Evolutionary conservation across 805 yeast species (phyloP).

Genomic region (Candida silvicultrix): DNA sequence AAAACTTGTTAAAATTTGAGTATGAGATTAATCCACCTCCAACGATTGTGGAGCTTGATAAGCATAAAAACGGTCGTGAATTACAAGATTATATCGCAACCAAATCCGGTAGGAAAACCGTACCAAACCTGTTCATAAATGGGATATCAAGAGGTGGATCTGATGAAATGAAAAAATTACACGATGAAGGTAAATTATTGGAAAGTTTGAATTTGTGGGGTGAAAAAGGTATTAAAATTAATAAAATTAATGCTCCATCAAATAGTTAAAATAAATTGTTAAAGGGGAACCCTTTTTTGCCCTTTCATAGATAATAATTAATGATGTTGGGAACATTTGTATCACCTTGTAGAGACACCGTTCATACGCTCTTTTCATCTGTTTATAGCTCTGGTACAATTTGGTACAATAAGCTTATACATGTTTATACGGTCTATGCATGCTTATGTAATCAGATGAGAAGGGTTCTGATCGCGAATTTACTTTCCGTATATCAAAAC

Average conservation of each 20-base stretch:
- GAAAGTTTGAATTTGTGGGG: constrained; percentile 58
- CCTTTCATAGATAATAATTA: too few relatives aligned
- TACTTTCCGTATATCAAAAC: too few relatives aligned
- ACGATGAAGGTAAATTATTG: constrained; percentile 48
- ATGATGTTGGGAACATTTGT: background rate
- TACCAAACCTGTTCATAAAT: constrained; percentile 81
- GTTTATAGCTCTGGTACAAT: too few relatives aligned
- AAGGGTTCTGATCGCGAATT: too few relatives aligned
- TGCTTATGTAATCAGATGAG: background rate
- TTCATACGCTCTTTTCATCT: too few relatives aligned
- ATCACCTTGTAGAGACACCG: background rate
- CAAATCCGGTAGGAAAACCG: constrained; percentile 75
- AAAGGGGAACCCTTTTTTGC: too few relatives aligned
- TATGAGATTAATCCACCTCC: constrained; percentile 73
- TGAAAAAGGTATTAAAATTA: constrained; percentile 40
- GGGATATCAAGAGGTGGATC: constrained; percentile 81
- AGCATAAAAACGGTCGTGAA: constrained; percentile 66
- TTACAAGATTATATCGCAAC: constrained; percentile 68
- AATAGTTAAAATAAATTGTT: constrained; percentile 29
- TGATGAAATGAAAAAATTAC: constrained; percentile 69
- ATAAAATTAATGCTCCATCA: constrained; percentile 50
- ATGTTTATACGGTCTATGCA: too few relatives aligned
- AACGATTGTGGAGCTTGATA: constrained; percentile 73
- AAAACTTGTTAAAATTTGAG: constrained; percentile 52
- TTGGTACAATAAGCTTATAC: too few relatives aligned